Conservation (phyloP, 1,139 yeast species). For the Blastobotrys indianensis region DNA sequence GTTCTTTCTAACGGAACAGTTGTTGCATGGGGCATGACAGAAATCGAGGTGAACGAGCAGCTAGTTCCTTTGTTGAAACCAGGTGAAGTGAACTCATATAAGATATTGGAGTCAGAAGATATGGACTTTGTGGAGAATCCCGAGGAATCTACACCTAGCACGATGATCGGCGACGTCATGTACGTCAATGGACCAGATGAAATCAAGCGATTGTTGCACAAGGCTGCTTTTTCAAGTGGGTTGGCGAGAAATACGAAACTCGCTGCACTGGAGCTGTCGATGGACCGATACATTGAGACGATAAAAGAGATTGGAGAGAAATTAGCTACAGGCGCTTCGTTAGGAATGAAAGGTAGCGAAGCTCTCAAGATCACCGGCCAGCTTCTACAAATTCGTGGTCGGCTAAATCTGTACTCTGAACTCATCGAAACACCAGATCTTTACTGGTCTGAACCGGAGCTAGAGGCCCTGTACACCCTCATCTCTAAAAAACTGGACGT, state of each 20-base stretch:
- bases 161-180: constrained; percentile 63
- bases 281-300: constrained; percentile 59
- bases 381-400: constrained; percentile 68
- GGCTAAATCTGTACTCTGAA: constrained; percentile 79
- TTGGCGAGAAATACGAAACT: constrained; percentile 78
- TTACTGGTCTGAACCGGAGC: constrained; percentile 85
- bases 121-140: constrained; percentile 65
- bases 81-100: constrained; percentile 49
- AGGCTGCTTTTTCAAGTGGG: constrained; percentile 86
- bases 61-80: constrained; percentile 41
- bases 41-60: constrained; percentile 44
- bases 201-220: constrained; percentile 55
- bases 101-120: constrained; percentile 67
- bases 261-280: constrained; percentile 65
- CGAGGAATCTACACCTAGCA: constrained; percentile 21
- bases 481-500: constrained; percentile 71
- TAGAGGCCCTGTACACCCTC: constrained; percentile 67
- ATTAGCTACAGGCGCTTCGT: constrained; percentile 54
- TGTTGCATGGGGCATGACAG: constrained; percentile 71
- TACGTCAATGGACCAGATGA: constrained; percentile 48
- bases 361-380: constrained; percentile 67
- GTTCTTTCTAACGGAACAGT: constrained; percentile 67
- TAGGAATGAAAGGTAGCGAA: constrained; percentile 54
- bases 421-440: constrained; percentile 87
- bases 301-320: constrained; percentile 62